phyloP scores from a whole-genome alignment of 148 eudicot genomes.

The Polygonum aviculare region DNA sequence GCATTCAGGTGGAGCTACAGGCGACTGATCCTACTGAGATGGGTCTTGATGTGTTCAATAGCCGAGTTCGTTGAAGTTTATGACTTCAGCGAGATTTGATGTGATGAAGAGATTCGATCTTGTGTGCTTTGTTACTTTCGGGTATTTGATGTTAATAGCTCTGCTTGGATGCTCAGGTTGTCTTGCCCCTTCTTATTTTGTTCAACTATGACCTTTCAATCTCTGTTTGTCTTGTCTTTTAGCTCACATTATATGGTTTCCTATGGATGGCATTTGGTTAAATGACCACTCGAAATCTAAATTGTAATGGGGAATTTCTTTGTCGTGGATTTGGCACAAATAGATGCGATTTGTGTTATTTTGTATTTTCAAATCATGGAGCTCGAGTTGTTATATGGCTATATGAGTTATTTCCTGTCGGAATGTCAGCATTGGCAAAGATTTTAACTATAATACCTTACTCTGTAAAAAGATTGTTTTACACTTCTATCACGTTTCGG shows the following conservation, averaged over 20 bases:
- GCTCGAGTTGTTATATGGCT: background rate
- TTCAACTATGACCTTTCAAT: slow-evolving; percentile 6
- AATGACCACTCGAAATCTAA: background rate
- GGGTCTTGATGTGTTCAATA: slow-evolving; percentile 75
- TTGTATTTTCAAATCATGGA: slow-evolving; percentile 26
- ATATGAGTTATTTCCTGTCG: background rate
- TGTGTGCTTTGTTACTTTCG: slow-evolving; percentile 8
- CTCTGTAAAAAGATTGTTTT: too few species aligned
- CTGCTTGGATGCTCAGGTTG: slow-evolving; percentile 9
- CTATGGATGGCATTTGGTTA: slow-evolving; percentile 11
- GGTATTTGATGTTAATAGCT: slow-evolving; percentile 9
- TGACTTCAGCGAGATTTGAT: background rate
- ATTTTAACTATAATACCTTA: too few species aligned
- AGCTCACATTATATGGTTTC: slow-evolving; percentile 60
- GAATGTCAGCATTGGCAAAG: background rate
- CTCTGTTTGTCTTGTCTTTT: slow-evolving; percentile 4
- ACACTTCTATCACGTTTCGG: too few species aligned
- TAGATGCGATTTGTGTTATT: slow-evolving; percentile 36
- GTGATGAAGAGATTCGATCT: background rate
- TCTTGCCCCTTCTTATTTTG: background rate
- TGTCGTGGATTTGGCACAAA: slow-evolving; percentile 8
- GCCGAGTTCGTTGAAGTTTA: slow-evolving; percentile 47
- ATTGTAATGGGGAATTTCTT: slow-evolving; percentile 6
- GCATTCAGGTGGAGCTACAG: slow-evolving; percentile 70
- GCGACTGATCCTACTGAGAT: slow-evolving; percentile 92